Base-by-base conservation (phyloP, 768 basidiomycete species). In the Megacollybia marginata region DNA sequence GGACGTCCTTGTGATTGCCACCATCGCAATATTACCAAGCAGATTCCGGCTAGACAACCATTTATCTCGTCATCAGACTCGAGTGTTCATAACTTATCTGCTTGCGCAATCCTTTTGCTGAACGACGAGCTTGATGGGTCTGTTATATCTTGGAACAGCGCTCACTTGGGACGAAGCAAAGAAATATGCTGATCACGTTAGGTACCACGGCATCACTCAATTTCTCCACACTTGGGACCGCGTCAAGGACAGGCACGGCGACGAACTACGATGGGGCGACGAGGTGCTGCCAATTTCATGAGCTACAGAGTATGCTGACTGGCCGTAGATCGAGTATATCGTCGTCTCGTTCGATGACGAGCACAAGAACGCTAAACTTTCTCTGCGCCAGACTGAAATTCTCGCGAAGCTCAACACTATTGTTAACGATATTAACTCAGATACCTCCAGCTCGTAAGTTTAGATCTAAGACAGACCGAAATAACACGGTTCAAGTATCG, bases 211-310 rank as follows among this genome's bases (percentile, higher is more conserved):
- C 43, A 92, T 98, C 60, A 84, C 88, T 7, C 96, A 99, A 67
- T 95, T 99, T 65, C 68, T 99, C 48, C 79, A 94, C 58, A 91
- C 82, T 46, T 99, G 93, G 92, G 83, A 93, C 61, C 80, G 83
- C 44, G 75, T 94, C 62, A 98, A 96, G 75, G 87, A 91, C 62
- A 76, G 90, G 55, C 78, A 80, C 18, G 94, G 93, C 1, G 93
- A 98, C 60, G 88, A 92, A 55, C 72, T 99, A 31, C 76, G 96
- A 10, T 99, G 96, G 96, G 96, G 96, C 15, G 96, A 99, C 61
- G 96, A 99, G 86, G 95, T 95, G 65, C 49, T 52, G n/a, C n/a
- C n/a, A 5, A 19, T 20, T 20, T 34, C 42, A 12, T 34, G 35
- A 32, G 38, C 36, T 33, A 33, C 23, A 5, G 50, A 42, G 47